Base-by-base conservation (phyloP, 1,284 basidiomycete genomes). In the Naganishia sp. region DNA sequence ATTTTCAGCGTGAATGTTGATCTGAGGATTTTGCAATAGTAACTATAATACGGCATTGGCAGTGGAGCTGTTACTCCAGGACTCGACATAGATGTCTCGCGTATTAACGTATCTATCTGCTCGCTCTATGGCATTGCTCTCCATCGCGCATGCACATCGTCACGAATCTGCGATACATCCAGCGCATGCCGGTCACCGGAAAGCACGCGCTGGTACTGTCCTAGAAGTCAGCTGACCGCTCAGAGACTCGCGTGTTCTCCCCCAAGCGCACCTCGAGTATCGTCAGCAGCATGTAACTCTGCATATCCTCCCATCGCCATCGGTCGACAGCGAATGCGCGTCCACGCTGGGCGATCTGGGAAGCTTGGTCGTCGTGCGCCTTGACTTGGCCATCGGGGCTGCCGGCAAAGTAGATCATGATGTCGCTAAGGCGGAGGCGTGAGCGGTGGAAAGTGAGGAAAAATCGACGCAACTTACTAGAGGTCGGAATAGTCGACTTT, bases 11-110 rank as follows among this genome's bases (percentile, higher is more conserved):
- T 2, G 13, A 31, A 18, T 18, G 16, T 53, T 59, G 49, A 65
- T 55, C 16, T 46, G 48, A 57, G n/a, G 63, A 42, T 21, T 64
- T 45, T 64, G 69, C 3, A 25, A 21, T 65, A 77, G 71, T 71
- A 89, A 90, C 75, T 82, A 87, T 16, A 90, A 87, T 74, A 86
- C 88, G 55, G 89, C 91, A 81, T 84, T 81, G 46, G 90, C 91
- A 6, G 89, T 91, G 28, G 90, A 92, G 75, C 87, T 86, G n/a
- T 81, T 93, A 55, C 71, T 81, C 11, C 72, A 76, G 55, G 74
- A 77, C 61, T 69, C 69, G 55, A 68, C 67, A 42, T 75, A 53
- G 66, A 65, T 33, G 54, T 11, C 46, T 10, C 13, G 10, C 18
- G 33, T 61, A 44, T 7, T 4, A 42, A 82, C 78, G 88, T 88